phyloP scores from a whole-genome alignment of 805 yeast genomes.

The Yamadazyma scolyti region DNA sequence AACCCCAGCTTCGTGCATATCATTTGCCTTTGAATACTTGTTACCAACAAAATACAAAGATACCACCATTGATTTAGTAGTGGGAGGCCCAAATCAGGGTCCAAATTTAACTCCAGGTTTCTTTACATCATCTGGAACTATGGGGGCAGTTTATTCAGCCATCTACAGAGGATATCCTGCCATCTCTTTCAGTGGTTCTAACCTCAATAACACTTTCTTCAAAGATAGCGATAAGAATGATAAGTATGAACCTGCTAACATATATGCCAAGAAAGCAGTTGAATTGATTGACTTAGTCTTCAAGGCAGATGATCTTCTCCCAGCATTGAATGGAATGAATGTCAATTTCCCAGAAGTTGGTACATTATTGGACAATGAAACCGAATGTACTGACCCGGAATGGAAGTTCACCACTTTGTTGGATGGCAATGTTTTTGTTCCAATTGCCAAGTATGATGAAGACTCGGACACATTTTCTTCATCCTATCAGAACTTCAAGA shows the following conservation, averaged over 20 bases:
- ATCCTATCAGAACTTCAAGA: slow-evolving; percentile 10
- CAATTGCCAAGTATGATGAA: slow-evolving; percentile 34
- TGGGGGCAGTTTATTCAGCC: slow-evolving; percentile 46
- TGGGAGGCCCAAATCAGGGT: slow-evolving; percentile 53
- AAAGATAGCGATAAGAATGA: slow-evolving; percentile 40
- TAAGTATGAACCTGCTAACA: slow-evolving; percentile 37
- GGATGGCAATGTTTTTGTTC: slow-evolving; percentile 33
- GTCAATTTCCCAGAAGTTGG: slow-evolving; percentile 49
- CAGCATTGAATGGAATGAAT: slow-evolving; percentile 41
- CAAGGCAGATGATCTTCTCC: slow-evolving; percentile 31
- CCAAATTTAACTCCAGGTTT: slow-evolving; percentile 41
- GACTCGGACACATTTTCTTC: slow-evolving; percentile 27
- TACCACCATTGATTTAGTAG: slow-evolving; percentile 42
- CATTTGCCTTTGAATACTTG: slow-evolving; percentile 45
- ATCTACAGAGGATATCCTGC: slow-evolving; percentile 48
- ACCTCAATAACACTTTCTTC: slow-evolving; percentile 44
- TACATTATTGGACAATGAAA: slow-evolving; percentile 25
- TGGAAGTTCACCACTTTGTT: slow-evolving; percentile 45
- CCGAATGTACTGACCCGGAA: slow-evolving; percentile 38
- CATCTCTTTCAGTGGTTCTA: slow-evolving; percentile 45
- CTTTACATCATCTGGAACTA: slow-evolving; percentile 46
- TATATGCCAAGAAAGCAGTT: slow-evolving; percentile 39
- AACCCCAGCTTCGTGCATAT: slow-evolving; percentile 50
- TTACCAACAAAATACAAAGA: slow-evolving; percentile 41
- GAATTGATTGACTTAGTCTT: slow-evolving; percentile 38